Base-by-base conservation (phyloP, 352 stramenopile species). In the Pythium apleroticum region DNA sequence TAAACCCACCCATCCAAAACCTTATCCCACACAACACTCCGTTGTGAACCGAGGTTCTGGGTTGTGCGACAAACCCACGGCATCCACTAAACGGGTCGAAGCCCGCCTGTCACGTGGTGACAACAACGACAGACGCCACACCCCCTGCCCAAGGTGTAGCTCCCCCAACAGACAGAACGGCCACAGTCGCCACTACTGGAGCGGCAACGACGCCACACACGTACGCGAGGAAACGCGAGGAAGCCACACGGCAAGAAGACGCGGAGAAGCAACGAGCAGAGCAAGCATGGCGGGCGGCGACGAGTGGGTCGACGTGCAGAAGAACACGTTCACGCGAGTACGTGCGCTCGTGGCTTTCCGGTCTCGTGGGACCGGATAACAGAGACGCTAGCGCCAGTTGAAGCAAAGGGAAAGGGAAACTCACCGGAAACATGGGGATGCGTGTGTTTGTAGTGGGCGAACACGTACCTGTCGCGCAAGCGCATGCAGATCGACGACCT, bases 221-320 rank as follows among this genome's bases (percentile, higher is more conserved):
- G 14, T 12, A 41, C 35, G 31, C 31, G 31, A 55, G 57, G 57
- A 64, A 52, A 65, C 48, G 52, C 48, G 48, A 15, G 10, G 7
- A 54, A 33, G 48, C 22, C 45, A 55, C 25, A 55, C 24, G 49
- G 49, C 49, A 55, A 55, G 24, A 33, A 55, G 49, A 50, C 43
- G 12, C 30, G 33, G 10, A 31, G 37, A 25, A 37, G 54, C 4
- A 33, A 66, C 43, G 20, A 65, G 24, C 52, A 59, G 46, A 35
- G 15, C 4, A 8, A 75, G 48, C 65, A 89, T 90, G 83, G 76
- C 76, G 27, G 48, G 59, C 52, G 80, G 80, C 67, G 86, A 93
- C 52, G 86, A 95, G 72, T 97, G 90, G 90, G 83, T 96, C 49
- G 86, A 93, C 60, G 83, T 97, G 50, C 90, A 97, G 77, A 96